phyloP scores from a whole-genome alignment of 345 rosid species.

The Camelina sativa region DNA sequence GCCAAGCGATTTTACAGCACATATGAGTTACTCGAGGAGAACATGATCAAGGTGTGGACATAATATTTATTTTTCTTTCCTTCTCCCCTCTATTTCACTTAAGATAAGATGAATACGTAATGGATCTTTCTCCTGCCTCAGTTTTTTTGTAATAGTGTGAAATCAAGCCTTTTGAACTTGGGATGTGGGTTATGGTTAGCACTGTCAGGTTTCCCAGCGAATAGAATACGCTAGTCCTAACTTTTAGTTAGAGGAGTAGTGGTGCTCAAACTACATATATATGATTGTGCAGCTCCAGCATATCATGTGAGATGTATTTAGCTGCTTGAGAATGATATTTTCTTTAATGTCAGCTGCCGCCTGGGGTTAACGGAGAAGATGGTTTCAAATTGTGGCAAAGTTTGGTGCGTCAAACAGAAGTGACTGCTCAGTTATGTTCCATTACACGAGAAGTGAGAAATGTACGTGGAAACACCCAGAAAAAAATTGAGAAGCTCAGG shows the following conservation, averaged over 20 bases:
- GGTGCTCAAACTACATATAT: constrained; percentile 1
- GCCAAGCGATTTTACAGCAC: constrained; percentile 81
- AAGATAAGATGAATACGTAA: background rate
- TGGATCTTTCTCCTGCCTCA: constrained; percentile 9
- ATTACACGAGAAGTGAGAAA: constrained; percentile 89
- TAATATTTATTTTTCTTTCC: background rate
- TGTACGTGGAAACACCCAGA: constrained; percentile 98
- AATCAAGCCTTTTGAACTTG: constrained; percentile 8
- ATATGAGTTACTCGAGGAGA: constrained; percentile 76
- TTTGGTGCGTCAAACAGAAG: constrained; percentile 90
- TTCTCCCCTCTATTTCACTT: background rate
- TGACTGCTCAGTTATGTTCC: constrained; percentile 94
- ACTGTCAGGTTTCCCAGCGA: constrained; percentile 15
- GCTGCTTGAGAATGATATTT: constrained; percentile 29
- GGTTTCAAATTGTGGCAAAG: constrained; percentile 88
- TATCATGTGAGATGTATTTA: constrained; percentile 16
- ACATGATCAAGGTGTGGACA: constrained; percentile 69
- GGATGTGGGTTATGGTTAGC: constrained; percentile 19
- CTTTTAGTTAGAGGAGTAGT: constrained; percentile 27
- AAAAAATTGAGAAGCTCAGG: constrained; percentile 95
- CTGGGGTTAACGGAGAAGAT: constrained; percentile 69
- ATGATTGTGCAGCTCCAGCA: constrained; percentile 11
- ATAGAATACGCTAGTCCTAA: constrained; percentile 12
- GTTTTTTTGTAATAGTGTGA: background rate
- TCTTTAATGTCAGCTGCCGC: constrained; percentile 57